Base-by-base conservation (phyloP, 306 rosid genomes). In the Vigna nakashimae region DNA sequence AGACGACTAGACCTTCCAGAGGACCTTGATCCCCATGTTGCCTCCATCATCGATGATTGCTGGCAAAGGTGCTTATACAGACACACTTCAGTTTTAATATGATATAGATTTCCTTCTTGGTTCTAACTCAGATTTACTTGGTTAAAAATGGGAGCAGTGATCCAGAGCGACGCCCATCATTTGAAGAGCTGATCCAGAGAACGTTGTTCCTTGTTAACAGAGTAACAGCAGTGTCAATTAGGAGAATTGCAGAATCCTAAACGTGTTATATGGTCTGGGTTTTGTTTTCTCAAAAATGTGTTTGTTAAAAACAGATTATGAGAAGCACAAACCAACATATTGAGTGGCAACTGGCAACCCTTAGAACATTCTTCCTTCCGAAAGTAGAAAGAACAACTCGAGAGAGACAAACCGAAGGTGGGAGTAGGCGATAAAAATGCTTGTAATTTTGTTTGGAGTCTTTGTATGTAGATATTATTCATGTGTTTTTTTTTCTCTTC, bases 1-100 rank as follows among this genome's bases (percentile, higher is more conserved):
- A 90, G 92, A 82, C 84, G 98, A 84, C 73, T 89, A 50, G 98
- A 90, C 34, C 76, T 89, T 7, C 94, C 96, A 9, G 88, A 89
- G 65, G 89, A 80, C 78, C 85, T 90, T 48, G 87, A 92, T 66
- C 91, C 93, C 50, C 79, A 82, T 49, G 71, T 92, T 20, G 84
- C 86, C 13, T 80, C 90, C 65, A 56, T 89, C 68, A 90, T 92
- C 42, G 34, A 62, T 62, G 97, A 89, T 75, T 90, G 92, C 86
- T 92, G 96, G 97, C 71, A 22, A 60, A 92, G 94, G 96, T 90
- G 73, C 15, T 65, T 72, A 36, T 34, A 15, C 6, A 5, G 7
- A 22, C 36, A 20, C 56, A 22, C 40, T 40, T 38, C 57, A 49
- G 12, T 73, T 76, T 69, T 69, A 2, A 38, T 49, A 48, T 69